Evolutionary conservation across 2,329 filamentous ascomycete genomes (phyloP).

Genomic region (Ilyonectria destructans): DNA sequence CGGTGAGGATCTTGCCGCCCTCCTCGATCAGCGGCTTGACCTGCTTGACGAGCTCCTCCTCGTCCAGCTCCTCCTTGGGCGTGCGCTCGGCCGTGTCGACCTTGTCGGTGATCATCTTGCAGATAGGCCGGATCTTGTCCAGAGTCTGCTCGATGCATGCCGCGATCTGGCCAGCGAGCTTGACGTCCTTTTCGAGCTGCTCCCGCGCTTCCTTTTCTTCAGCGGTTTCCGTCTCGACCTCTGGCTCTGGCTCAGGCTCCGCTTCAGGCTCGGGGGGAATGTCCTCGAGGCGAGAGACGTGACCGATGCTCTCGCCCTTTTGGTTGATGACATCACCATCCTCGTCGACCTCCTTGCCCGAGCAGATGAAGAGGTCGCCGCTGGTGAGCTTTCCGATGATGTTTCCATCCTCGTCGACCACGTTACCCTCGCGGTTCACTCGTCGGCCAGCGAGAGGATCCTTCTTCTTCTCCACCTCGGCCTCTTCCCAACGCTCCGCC

Average conservation of each 20-base stretch:
- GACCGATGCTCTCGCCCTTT: conserved; percentile 78
- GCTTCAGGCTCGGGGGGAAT: conserved; percentile 63
- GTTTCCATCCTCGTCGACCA: conserved; percentile 72
- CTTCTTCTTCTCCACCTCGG: conserved; percentile 67
- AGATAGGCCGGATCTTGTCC: conserved; percentile 87
- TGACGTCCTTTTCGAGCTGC: conserved; percentile 76
- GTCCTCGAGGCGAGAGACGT: conserved; percentile 77
- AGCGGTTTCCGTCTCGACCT: conserved; percentile 42
- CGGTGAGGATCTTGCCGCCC: conserved; percentile 84
- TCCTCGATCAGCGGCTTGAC: conserved; percentile 93
- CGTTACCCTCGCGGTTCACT: conserved; percentile 73
- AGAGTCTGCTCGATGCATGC: conserved; percentile 83
- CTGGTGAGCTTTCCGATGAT: conserved; percentile 78
- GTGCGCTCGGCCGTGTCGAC: conserved; percentile 87
- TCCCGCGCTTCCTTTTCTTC: conserved; percentile 68
- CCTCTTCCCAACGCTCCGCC: conserved; percentile 74
- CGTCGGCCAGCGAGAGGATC: conserved; percentile 68
- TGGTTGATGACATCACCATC: conserved; percentile 81
- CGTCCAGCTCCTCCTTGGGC: conserved; percentile 89
- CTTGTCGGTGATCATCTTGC: conserved; percentile 88
- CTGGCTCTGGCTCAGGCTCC: conserved; percentile 63
- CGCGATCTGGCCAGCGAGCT: conserved; percentile 85
- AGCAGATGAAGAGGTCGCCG: conserved; percentile 76
- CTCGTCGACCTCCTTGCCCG: conserved; percentile 79
- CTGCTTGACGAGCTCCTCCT: conserved; percentile 88